Evolutionary conservation across 2,329 filamentous ascomycete species (phyloP), one percentile per base, ranked within the genome.

Genomic region (Mollisiaceae sp.): DNA sequence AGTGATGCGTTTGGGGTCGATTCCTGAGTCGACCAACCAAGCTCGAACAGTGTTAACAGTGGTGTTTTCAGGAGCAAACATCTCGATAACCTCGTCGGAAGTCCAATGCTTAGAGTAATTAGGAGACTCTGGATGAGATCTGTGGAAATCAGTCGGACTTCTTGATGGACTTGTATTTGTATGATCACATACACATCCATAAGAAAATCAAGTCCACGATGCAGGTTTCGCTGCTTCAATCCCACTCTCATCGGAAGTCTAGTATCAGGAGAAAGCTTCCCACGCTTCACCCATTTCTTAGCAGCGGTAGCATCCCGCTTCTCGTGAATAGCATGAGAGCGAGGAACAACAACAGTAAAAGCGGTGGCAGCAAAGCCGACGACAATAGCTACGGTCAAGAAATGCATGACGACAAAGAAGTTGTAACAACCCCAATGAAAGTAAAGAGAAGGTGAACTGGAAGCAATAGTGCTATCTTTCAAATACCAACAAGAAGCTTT

Each of bases 161-260:
- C n/a, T 39, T 18, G 22, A 27, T 32, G 5, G 14, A 5, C 27
- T 6, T 3, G 27, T 3, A 5, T 57, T 24, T 22, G 9, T 8
- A 8, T 4, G 39, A 2, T 15, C 11, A 58, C 69, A 54, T 62
- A 71, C 67, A 75, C 66, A 59, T 80, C 79, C 78, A 80, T 79
- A 22, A 82, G 72, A 27, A 75, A 75, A 45, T 80, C 78, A 68
- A 78, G 72, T 6, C 79, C 81, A 14, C 77, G 75, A 9, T 82
- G 77, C 18, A 83, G 69, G 61, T 82, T 82, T 14, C 74, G 75
- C 69, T 83, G 81, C 3, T 76, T 77, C 60, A 83, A 68, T 9
- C 79, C 81, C 66, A 83, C 81, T 14, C 79, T 76, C 69, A 83
- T 78, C 1, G 81, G 80, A 39, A 83, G 69, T 24, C 69, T 65